Evolutionary conservation across 2,329 filamentous ascomycete species (phyloP), one percentile per base, ranked within the genome.

Genomic region (Xylariaceae sp.): DNA sequence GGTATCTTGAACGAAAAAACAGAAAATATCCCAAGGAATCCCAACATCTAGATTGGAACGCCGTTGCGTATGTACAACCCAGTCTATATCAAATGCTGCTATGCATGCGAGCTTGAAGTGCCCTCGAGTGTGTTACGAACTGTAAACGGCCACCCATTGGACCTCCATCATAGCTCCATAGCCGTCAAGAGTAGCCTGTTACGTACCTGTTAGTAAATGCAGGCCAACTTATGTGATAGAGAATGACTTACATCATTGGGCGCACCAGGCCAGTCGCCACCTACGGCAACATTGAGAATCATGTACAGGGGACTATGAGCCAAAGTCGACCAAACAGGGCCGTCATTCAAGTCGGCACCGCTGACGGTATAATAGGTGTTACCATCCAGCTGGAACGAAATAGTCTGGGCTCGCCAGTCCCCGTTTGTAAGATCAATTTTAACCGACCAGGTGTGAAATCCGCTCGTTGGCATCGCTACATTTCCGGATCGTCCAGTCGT

Each of bases 231-330:
- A 9, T 4, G 32, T 40, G 33, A 11, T 13, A 35, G 32, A 36
- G 16, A 20, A 13, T 2, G 39, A 64, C 65, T 64, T 60, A 67
- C 62, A 33, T 26, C 55, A 50, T 66, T 68, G 23, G 67, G 67
- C 3, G 56, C 18, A 36, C 66, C 67, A n/a, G 67, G 65, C 80
- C 77, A 79, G 60, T 75, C 69, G 21, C 81, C 81, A 8, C 81
- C 81, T 24, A 84, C 76, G 39, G 81, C 81, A 4, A 84, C 70
- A 55, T 84, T 83, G 46, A 84, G 66, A 48, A 84, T 76, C 43
- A 83, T 64, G 59, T 75, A 69, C 63, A 81, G 61, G 2, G 80
- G 76, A 47, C 70, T 76, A 58, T 82, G 76, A 16, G 78, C 78
- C 15, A 84, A 66, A 3, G 73, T 70, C 3, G 66, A 72, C 81